A percentile compares a stretch with the other conserved stretches of the same genome.
phyloP scores from a whole-genome alignment of 2,329 filamentous ascomycete genomes.

The Colletotrichum orchidophilum region DNA sequence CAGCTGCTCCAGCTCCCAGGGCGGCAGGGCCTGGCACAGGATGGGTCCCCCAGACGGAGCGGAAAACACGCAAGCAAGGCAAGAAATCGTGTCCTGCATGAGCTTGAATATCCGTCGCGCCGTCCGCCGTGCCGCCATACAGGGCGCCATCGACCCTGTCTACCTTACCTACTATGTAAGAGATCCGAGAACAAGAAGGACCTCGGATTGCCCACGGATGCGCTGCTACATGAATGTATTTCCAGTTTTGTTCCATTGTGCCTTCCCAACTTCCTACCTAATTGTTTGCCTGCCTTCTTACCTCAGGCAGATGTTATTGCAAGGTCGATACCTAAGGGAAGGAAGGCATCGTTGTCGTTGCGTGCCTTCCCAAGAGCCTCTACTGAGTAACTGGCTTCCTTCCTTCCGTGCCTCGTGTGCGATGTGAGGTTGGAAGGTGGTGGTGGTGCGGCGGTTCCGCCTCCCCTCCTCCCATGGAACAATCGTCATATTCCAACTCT shows the following conservation, averaged over 20 bases:
- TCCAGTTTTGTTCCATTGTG: background rate
- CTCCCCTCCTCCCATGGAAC: conserved; percentile 9
- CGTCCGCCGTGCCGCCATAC: too few relatives aligned
- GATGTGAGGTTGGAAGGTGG: background rate
- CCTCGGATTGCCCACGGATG: too few relatives aligned
- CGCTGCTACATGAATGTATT: background rate
- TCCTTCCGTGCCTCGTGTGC: background rate
- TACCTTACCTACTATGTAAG: too few relatives aligned
- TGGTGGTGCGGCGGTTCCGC: background rate
- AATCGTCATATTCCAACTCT: background rate
- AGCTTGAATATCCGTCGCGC: background rate
- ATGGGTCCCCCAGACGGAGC: conserved; percentile 22
- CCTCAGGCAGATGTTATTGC: background rate
- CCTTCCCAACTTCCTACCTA: background rate
- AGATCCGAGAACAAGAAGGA: too few relatives aligned
- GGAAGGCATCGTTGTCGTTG: background rate
- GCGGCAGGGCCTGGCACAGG: conserved; percentile 1
- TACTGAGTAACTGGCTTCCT: too few relatives aligned
- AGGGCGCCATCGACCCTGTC: too few relatives aligned
- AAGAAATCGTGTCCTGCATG: background rate
- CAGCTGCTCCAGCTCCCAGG: background rate
- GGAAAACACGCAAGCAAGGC: conserved; percentile 20
- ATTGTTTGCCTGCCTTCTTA: too few relatives aligned
- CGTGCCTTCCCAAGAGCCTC: background rate
- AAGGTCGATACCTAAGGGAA: background rate